These are phyloP conservation scores for Metarhizium sp. DNA, from an alignment of 2,329 filamentous ascomycete species.

Conservation along the genomic window DNA sequence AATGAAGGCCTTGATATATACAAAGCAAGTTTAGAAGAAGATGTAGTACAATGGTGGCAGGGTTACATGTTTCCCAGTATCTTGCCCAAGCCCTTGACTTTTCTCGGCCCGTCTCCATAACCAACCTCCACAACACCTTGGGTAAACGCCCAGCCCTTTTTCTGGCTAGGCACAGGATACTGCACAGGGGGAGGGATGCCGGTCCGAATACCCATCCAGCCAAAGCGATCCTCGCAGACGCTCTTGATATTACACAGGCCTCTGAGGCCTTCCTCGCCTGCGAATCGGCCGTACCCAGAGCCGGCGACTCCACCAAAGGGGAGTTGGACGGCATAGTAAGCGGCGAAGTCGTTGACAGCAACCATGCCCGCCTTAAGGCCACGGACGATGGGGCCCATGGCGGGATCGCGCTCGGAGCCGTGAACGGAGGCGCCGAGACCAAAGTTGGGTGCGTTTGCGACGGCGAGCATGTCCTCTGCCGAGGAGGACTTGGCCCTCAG, in stretches of 20 bases:
- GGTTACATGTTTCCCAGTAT: constrained; percentile 33
- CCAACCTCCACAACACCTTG: constrained; percentile 52
- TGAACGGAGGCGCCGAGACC: constrained; percentile 87
- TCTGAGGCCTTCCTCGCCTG: constrained; percentile 77
- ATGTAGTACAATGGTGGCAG: background rate
- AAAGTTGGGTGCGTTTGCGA: constrained; percentile 79
- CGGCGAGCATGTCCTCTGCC: constrained; percentile 53
- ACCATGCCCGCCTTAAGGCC: constrained; percentile 81
- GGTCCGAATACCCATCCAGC: constrained; percentile 56
- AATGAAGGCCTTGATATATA: background rate
- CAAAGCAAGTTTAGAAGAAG: background rate
- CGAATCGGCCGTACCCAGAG: constrained; percentile 88
- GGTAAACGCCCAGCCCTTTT: constrained; percentile 55
- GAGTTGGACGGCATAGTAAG: constrained; percentile 85
- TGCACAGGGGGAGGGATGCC: constrained; percentile 70
- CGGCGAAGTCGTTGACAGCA: constrained; percentile 89
- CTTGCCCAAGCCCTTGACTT: constrained; percentile 29
- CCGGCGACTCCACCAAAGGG: constrained; percentile 90
- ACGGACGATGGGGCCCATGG: constrained; percentile 54
- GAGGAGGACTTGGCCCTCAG: constrained; percentile 61
- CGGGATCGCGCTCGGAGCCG: constrained; percentile 52
- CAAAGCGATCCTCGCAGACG: constrained; percentile 66
- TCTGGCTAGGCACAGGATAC: constrained; percentile 66
- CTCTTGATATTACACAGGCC: constrained; percentile 82
- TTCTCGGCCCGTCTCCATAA: constrained; percentile 36